A percentile compares a stretch with the other conserved stretches of the same genome.
Conservation (phyloP, 345 rosid species). For the Syzygium aqueum region DNA sequence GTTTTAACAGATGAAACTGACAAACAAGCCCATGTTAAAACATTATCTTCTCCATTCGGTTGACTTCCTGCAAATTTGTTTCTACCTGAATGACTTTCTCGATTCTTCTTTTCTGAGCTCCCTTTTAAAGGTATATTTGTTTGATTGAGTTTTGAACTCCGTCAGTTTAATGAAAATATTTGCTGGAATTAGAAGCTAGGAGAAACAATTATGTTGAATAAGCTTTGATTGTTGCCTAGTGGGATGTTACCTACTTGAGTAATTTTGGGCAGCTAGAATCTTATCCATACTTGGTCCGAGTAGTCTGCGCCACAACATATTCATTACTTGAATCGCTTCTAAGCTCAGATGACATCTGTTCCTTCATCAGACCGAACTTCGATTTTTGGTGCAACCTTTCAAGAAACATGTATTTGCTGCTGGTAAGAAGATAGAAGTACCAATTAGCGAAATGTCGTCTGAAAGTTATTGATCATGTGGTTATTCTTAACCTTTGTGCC, state of each 20-base stretch:
- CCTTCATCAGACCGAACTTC: background rate
- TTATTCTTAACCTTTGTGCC: background rate
- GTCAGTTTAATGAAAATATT: background rate
- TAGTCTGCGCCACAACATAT: background rate
- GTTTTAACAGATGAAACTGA: background rate
- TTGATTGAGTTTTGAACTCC: background rate
- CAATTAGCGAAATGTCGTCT: background rate
- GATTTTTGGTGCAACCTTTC: background rate
- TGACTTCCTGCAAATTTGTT: background rate
- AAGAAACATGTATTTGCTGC: background rate
- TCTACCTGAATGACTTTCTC: background rate
- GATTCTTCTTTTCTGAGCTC: background rate
- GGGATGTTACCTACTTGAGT: background rate
- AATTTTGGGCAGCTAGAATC: background rate
- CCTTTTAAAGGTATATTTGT: background rate
- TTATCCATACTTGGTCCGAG: background rate
- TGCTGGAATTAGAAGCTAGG: background rate
- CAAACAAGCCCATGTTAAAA: background rate
- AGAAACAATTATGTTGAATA: background rate
- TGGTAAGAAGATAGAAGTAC: background rate
- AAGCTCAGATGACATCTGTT: background rate
- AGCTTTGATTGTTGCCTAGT: background rate
- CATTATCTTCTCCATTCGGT: background rate
- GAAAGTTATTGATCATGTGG: background rate
- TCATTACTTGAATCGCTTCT: background rate